Percentiles rank a stretch among this genome's conserved stretches.
phyloP scores from a whole-genome alignment of 2,329 filamentous ascomycete species.

The Epichloe hybrida region DNA sequence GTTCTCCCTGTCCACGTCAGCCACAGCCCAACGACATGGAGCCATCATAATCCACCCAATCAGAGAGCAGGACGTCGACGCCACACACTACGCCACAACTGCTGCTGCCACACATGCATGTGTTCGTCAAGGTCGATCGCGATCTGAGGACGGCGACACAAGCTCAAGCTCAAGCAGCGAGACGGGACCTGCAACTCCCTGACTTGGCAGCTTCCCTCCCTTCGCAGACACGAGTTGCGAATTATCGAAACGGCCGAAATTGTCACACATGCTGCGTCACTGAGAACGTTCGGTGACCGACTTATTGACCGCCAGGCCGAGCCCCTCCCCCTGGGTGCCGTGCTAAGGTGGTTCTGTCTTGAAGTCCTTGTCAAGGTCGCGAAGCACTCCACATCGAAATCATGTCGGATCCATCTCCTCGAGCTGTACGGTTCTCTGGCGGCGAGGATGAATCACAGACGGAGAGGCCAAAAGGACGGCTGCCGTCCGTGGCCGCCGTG shows the following conservation, averaged over 20 bases:
- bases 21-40: background rate
- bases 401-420: constrained; percentile 37
- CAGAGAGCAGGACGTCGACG: background rate
- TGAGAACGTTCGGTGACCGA: background rate
- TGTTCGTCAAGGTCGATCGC: background rate
- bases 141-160: background rate
- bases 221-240: background rate
- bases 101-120: background rate
- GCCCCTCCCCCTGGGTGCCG: constrained; percentile 4
- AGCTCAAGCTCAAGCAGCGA: background rate
- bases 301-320: constrained; percentile 3
- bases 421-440: constrained; percentile 43
- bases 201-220: too few species aligned
- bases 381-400: constrained; percentile 2
- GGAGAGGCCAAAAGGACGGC: constrained; percentile 28
- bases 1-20: background rate
- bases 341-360: constrained; percentile 1
- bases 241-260: background rate
- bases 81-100: background rate
- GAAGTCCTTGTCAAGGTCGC: background rate
- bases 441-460: constrained; percentile 28
- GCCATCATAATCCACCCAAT: background rate
- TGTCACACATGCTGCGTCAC: background rate
- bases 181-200: background rate
- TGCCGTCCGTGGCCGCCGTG: constrained; percentile 14